These are phyloP conservation scores for Podaxis sp. DNA, from an alignment of 768 basidiomycete genomes.

Conservation along the genomic window DNA sequence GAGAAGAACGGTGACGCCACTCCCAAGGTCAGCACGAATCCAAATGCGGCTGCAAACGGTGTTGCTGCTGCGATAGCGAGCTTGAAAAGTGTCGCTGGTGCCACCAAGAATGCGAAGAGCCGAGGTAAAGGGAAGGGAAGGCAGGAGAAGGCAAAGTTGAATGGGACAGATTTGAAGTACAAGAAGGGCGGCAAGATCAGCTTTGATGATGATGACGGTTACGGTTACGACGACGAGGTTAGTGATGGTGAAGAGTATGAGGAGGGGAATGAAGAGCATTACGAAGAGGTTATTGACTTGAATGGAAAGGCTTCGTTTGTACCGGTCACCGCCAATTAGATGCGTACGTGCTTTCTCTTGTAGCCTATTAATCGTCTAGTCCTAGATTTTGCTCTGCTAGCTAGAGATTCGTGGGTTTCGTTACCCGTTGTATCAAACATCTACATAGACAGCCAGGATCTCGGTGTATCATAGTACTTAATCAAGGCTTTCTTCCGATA, in stretches of 20 bases:
- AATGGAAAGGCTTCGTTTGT: not conserved
- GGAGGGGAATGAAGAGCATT: not conserved
- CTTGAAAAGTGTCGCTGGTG: slow-evolving; percentile 5
- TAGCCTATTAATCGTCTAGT: not conserved
- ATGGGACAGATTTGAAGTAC: not conserved
- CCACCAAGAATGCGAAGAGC: slow-evolving; percentile 7
- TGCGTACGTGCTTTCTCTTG: not conserved
- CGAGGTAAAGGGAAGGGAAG: slow-evolving; percentile 12
- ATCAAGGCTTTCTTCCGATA: no score
- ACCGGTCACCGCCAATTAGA: not conserved
- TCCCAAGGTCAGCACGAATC: slow-evolving; percentile 9
- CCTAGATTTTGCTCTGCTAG: not conserved
- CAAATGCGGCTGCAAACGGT: slow-evolving; percentile 2
- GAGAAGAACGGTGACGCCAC: not conserved
- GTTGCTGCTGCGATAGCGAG: not conserved
- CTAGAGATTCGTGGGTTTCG: not conserved
- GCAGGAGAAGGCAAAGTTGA: slow-evolving; percentile 9
- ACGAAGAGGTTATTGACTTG: not conserved
- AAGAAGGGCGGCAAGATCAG: not conserved
- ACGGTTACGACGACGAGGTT: not conserved
- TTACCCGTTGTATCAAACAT: not conserved
- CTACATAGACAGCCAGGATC: not conserved
- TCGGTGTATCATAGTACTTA: not conserved
- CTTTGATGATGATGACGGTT: not conserved
- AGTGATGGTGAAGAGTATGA: slow-evolving; percentile 1